These are phyloP conservation scores for Russula griseocarnosa DNA, from an alignment of 768 basidiomycete species.

Conservation along the genomic window DNA sequence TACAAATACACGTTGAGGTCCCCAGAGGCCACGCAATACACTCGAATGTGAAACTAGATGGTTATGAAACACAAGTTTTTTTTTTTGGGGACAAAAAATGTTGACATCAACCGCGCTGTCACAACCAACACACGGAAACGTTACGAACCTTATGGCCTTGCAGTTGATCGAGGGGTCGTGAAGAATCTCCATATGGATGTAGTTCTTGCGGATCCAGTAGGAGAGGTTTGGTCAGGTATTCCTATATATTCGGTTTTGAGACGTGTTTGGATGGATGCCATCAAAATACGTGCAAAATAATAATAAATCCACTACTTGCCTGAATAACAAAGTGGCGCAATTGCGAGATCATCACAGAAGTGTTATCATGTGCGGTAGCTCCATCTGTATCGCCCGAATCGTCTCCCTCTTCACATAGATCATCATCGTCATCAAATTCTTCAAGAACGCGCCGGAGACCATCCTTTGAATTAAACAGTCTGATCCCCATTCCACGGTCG, in stretches of 20 bases:
- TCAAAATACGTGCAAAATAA: constrained; percentile 10
- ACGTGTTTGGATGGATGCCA: not conserved
- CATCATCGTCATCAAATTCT: constrained; percentile 60
- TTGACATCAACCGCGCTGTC: not conserved
- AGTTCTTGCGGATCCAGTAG: constrained; percentile 66
- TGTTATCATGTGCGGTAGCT: constrained; percentile 35
- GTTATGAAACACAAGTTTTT: not conserved
- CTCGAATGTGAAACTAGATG: constrained; percentile 84
- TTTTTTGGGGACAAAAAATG: not conserved
- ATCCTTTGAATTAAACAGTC: constrained; percentile 78
- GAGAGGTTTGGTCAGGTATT: constrained; percentile 77
- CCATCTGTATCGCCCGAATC: too few species aligned
- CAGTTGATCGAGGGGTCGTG: constrained; percentile 30
- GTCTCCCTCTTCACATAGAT: constrained; percentile 39
- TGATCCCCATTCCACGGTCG: constrained; percentile 91
- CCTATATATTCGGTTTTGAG: constrained; percentile 44
- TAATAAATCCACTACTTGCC: constrained; percentile 46
- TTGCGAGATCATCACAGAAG: constrained; percentile 75
- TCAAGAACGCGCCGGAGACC: constrained; percentile 71
- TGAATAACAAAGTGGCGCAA: constrained; percentile 95
- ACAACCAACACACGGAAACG: not conserved
- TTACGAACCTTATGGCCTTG: constrained; percentile 57
- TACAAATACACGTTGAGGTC: constrained; percentile 79
- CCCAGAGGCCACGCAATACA: constrained; percentile 77
- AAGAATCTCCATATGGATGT: constrained; percentile 32